Evolutionary conservation across 495 filamentous ascomycete species (phyloP).

Genomic region (Trypethelium eluteriae): DNA sequence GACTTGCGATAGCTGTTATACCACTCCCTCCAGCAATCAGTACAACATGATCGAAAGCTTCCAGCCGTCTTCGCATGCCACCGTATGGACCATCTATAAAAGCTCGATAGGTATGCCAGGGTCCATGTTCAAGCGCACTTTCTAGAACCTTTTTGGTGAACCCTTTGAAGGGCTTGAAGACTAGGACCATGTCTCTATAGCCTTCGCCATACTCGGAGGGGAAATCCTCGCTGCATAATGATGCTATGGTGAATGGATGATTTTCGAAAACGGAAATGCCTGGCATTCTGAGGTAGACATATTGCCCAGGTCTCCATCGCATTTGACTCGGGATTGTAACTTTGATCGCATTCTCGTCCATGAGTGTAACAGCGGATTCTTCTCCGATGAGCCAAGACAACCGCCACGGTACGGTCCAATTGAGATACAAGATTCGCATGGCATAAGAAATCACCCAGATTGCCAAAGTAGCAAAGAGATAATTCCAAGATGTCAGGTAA

Average conservation of each 20-base stretch:
- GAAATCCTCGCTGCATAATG: constrained; percentile 78
- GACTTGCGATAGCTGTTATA: constrained; percentile 86
- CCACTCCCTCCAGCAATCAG: constrained; percentile 90
- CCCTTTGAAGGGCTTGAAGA: constrained; percentile 83
- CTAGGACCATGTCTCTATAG: constrained; percentile 78
- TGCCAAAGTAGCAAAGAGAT: constrained; percentile 71
- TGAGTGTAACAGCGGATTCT: constrained; percentile 74
- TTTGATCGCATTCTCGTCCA: constrained; percentile 87
- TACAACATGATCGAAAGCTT: constrained; percentile 87
- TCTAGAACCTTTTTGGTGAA: constrained; percentile 76
- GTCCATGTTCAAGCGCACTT: constrained; percentile 69
- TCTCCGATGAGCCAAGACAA: constrained; percentile 78
- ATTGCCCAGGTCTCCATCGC: constrained; percentile 89
- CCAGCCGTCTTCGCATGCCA: constrained; percentile 82
- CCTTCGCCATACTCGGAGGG: constrained; percentile 79
- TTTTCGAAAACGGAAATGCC: constrained; percentile 83
- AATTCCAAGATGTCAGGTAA: constrained; percentile 84
- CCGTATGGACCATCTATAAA: constrained; percentile 93
- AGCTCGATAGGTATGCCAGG: constrained; percentile 78
- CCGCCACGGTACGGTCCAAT: constrained; percentile 77
- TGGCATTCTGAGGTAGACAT: constrained; percentile 89
- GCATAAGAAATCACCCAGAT: constrained; percentile 61
- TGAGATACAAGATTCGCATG: constrained; percentile 54
- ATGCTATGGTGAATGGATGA: constrained; percentile 93
- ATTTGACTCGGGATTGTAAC: constrained; percentile 88